Base-by-base conservation (phyloP, 805 yeast genomes). In the Zygosaccharomyces kombuchaensis region DNA sequence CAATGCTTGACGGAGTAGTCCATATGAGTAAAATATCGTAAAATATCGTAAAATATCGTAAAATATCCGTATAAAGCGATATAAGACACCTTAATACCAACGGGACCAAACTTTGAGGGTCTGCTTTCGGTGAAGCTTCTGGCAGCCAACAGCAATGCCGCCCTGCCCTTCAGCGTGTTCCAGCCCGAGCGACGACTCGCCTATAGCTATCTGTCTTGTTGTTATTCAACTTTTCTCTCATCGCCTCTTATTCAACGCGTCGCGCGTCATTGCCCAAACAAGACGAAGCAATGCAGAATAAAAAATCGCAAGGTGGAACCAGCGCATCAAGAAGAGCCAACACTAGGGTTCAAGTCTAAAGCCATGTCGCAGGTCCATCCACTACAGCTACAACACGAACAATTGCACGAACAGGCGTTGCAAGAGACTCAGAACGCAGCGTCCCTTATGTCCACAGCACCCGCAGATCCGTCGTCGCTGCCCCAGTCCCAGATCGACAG, bases 361-460 rank as follows among this genome's bases (percentile, higher is more conserved):
- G 41, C 14, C 32, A 38, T 38, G 41, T 38, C 41, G 12, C 32
- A 38, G 22, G 41, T 38, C 41, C 41, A 38, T 14, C 41, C 41
- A 16, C 31, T 38, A 27, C 41, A 38, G 41, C 16, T 38, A 8
- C 41, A 38, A 38, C 41, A 38, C 41, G 25, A 38, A 38, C 41
- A 27, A 17, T 27, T 38, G 13, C 41, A 38, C 41, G 41, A 38
- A 38, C 41, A 38, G 13, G 41, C 41, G 14, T 31, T 38, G n/a
- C 41, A 38, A 38, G 41, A 38, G 21, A 17, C 41, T 17, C 26
- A 30, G 27, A 38, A 38, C 41, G 41, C 41, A 13, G 41, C 41
- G 21, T 57, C 61, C 3, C 35, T 56, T 23, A 53, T 55, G 54
- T 57, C 62, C 4, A 55, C 62, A 19, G 55, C 58, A n/a, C 59